Evolutionary conservation across 768 basidiomycete species (phyloP), one percentile per base, ranked within the genome.

Genomic region (Xerocomellus dryophilus): DNA sequence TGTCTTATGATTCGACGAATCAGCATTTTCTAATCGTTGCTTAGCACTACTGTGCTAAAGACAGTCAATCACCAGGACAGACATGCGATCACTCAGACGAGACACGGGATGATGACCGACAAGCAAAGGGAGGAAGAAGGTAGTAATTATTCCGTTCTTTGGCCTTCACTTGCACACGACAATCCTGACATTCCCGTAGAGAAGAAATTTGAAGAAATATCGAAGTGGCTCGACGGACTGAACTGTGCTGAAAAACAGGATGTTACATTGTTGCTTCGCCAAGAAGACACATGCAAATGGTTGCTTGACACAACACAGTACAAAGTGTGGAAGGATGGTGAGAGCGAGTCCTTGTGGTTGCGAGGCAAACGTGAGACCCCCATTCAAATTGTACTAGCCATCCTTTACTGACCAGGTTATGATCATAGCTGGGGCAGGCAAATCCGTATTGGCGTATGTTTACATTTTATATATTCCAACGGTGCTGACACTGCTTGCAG

Each of bases 401-500:
- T 10, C 4, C 12, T 47, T 18, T 3, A 14, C 38, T 53, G 45
- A 53, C 14, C 12, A 8, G 27, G 18, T 32, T n/a, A 7, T 10
- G 7, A 27, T 6, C 31, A 31, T 38, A 55, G 54, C 43, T 40
- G 54, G 54, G 6, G 49, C 54, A 1, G 54, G 50, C 2, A 55
- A 51, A 55, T 55, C 54, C 11, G 54, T 55, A 14, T 23, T 55
- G 41, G 49, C 43, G 54, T 55, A 51, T 35, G 56, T 44, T 34
- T 17, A n/a, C 4, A 5, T n/a, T 40, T 3, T 6, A 25, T 46
- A 4, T 12, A 11, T 35, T 41, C 15, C 1, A 3, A 14, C 1
- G 8, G 15, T 18, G 2, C 18, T 54, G 3, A 54, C 15, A 3
- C 14, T 18, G 3, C 2, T 41, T 29, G 5, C 9, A 46, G 54